Base-by-base conservation (phyloP, 1,139 yeast genomes). In the Lodderomyces margitis region DNA sequence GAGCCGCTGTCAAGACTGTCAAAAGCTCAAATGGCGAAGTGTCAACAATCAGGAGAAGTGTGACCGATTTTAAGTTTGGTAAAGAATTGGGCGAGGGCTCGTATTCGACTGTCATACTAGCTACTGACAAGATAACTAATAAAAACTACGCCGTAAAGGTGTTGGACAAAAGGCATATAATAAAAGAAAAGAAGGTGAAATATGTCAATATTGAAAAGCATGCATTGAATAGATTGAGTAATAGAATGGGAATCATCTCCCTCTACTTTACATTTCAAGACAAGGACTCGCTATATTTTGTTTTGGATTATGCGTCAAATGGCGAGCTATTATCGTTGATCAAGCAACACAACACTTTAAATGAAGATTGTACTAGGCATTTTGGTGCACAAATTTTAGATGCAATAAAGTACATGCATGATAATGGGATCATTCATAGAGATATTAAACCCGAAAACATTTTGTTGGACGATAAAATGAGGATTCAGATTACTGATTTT, bases 121-220 rank as follows among this genome's bases (percentile, higher is more conserved):
- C 95, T 0, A 74, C 86, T 2, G 96, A 92, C 52, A 74, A 81
- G 36, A 81, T 81, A 46, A 81, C 86, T n/a, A 64, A 75, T 39
- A 76, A 78, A 44, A 81, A 83, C 43, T 92, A 86, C 58, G 99
- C 99, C 4, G 83, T 94, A 47, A 94, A 94, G 62, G 83, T 92
- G 5, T 76, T 95, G 36, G 95, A 94, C 51, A 94, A 94, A 63
- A 77, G 89, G 34, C 98, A 94, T 63, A 94, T 92, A 46, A 92
- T 92, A 53, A 85, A 87, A 61, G 99, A 92, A 63, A 87, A 87
- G 59, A 92, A 92, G 61, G 94, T 91, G 53, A 92, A 94, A 62
- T 94, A 92, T 57, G 98, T 92, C 46, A 91, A 91, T 57, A 92
- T 94, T 46, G 98, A 94, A 62, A 92, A 92, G 62, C 88, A 88